Evolutionary conservation across 345 rosid species (phyloP), one percentile per base, ranked within the genome.

Genomic region (Geranium rotundifolium): DNA sequence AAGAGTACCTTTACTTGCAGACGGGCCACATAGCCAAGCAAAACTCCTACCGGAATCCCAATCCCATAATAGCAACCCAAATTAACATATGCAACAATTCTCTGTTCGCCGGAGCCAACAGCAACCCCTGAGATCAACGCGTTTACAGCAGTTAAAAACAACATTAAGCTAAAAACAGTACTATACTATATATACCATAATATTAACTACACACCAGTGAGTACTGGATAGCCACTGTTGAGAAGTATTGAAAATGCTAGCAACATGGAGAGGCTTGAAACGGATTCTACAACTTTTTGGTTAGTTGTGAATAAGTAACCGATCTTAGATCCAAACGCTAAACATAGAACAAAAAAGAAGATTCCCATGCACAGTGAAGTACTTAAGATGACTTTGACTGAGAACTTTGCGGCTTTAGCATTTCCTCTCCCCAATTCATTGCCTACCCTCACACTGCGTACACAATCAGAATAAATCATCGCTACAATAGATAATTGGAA

Each of bases 391-490:
- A 83, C 84, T 76, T 79, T 74, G 1, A 78, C 69, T 12, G 86
- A 59, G 50, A 80, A 80, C 8, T 73, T 76, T 41, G 78, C 83
- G 0, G 83, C 85, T 37, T 71, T 65, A 10, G 80, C 80, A 5
- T 83, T 68, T 64, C 86, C 91, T 62, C 73, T 73, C 4, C 88
- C 91, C 56, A 85, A 29, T 68, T 79, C 88, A 54, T 85, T 85
- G 27, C 88, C 75, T 19, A 83, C 80, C 29, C 88, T 71, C 19
- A 83, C 91, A 27, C 81, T 80, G 60, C 37, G 20, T 19, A 7
- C 27, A 17, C 62, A 39, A 68, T 8, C 10, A 2, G 39, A 49
- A 17, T 27, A 12, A 54, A 37, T 7, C 37, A 31, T 31, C 37
- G 7, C 7, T 31, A 7, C 7, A 31, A 31, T 31, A 31, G 37